phyloP scores from a whole-genome alignment of 1,284 basidiomycete genomes.

The Puccinia horiana region DNA sequence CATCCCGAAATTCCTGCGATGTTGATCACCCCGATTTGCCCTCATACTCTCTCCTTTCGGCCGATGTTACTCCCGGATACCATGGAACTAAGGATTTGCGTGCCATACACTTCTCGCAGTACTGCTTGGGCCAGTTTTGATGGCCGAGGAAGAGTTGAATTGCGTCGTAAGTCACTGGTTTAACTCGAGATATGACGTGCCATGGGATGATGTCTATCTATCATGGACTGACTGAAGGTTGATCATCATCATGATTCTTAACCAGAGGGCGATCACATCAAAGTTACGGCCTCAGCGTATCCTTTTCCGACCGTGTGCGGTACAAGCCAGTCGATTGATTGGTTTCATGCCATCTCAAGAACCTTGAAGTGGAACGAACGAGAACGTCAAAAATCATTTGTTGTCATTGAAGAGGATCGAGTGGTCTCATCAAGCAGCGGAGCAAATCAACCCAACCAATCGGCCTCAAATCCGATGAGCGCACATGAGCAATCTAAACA shows the following conservation, averaged over 20 bases:
- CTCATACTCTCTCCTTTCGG: conserved; percentile 96
- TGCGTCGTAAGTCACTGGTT: conserved; percentile 65
- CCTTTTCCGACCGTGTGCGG: conserved; percentile 98
- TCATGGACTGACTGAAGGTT: not conserved
- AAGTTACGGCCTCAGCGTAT: conserved; percentile 94
- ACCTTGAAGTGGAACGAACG: conserved; percentile 96
- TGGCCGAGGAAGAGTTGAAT: conserved; percentile 90
- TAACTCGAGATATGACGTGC: not conserved
- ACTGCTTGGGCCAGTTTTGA: conserved; percentile 99
- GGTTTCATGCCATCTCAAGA: conserved; percentile 95
- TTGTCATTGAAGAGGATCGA: conserved; percentile 83
- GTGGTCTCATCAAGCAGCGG: conserved; percentile 56
- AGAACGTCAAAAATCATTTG: conserved; percentile 93
- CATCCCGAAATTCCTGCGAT: conserved; percentile 97
- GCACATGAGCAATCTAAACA: conserved; percentile 63
- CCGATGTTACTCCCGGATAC: conserved; percentile 98
- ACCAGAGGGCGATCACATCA: conserved; percentile 91
- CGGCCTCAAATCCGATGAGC: conserved; percentile 53
- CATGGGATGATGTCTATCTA: not conserved
- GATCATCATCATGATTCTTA: not conserved
- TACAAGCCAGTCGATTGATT: conserved; percentile 94
- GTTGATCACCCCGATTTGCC: conserved; percentile 95
- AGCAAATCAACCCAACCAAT: not conserved
- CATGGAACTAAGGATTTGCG: conserved; percentile 97
- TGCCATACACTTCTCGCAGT: conserved; percentile 95